A percentile compares a stretch with the other conserved stretches of the same genome.
Conservation (phyloP, 306 rosid genomes). For the Trifolium fragiferum region DNA sequence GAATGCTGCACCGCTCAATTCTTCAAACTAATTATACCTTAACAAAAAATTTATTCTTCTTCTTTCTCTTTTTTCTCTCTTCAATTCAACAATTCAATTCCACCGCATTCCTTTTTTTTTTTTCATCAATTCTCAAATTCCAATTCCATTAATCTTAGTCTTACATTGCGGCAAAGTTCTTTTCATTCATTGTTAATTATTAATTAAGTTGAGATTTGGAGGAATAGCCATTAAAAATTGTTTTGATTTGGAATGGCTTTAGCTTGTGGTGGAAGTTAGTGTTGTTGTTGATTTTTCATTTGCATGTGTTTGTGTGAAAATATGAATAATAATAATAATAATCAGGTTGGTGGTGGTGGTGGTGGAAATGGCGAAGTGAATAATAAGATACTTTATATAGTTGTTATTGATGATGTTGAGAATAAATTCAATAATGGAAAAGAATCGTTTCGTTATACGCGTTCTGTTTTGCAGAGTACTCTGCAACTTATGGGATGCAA, state of each 20-base stretch:
- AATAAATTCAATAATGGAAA: constrained; percentile 49
- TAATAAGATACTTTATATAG: constrained; percentile 70
- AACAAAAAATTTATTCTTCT: too few species aligned
- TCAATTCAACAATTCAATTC: background rate
- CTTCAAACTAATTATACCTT: constrained; percentile 16
- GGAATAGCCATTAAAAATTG: background rate
- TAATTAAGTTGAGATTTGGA: too few species aligned
- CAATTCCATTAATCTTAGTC: background rate
- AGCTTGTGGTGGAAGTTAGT: constrained; percentile 39
- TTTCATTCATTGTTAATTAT: too few species aligned
- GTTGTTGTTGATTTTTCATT: background rate
- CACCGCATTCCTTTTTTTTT: background rate
- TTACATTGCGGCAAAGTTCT: background rate
- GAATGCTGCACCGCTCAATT: constrained; percentile 32
- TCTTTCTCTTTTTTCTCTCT: background rate
- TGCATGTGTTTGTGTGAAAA: background rate
- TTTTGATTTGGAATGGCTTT: constrained; percentile 12
- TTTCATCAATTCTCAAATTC: background rate
- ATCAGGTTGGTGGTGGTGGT: background rate
- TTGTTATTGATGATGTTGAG: constrained; percentile 67
- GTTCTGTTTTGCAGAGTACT: constrained; percentile 78
- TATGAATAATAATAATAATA: background rate
- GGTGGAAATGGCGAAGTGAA: constrained; percentile 43
- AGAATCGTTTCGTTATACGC: constrained; percentile 78
- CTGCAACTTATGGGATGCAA: constrained; percentile 96